These are phyloP conservation scores for Pontederia crassipes DNA, from an alignment of 176 grass and related monocot species.

Conservation along the genomic window DNA sequence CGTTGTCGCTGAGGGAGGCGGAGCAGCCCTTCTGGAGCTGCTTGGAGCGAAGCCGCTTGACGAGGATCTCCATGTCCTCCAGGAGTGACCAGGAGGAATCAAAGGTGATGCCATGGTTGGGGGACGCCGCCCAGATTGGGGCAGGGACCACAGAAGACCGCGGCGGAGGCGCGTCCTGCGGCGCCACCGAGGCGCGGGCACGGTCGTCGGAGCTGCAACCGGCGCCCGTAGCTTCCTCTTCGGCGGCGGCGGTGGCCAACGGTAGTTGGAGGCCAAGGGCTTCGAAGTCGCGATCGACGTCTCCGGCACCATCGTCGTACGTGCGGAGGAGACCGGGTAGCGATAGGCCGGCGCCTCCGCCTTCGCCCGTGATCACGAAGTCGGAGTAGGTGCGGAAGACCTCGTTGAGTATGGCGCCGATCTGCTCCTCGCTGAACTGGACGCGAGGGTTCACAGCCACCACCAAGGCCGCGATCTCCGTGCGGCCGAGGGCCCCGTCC, in stretches of 20 bases:
- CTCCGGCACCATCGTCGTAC: conserved; percentile 85
- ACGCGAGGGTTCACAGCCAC: conserved; percentile 70
- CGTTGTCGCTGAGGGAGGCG: conserved; percentile 11
- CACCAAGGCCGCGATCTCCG: conserved; percentile 82
- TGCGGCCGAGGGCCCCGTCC: conserved; percentile 74
- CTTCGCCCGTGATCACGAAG: conserved; percentile 39
- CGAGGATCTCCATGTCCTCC: conserved; percentile 87
- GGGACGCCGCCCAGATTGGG: conserved; percentile 57
- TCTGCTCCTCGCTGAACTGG: conserved; percentile 86
- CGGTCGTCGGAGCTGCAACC: conserved; percentile 46
- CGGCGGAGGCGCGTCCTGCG: conserved; percentile 11
- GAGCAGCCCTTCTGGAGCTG: conserved; percentile 40
- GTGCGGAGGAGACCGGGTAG: conserved; percentile 69
- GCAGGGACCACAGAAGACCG: conserved; percentile 24
- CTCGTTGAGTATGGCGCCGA: conserved; percentile 87
- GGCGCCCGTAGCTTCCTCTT: background rate
- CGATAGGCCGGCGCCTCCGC: conserved; percentile 36
- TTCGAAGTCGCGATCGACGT: conserved; percentile 91
- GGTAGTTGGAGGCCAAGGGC: conserved; percentile 44
- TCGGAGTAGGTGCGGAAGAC: conserved; percentile 89
- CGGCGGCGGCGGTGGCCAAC: background rate
- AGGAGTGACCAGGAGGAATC: conserved; percentile 84
- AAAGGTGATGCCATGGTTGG: conserved; percentile 66
- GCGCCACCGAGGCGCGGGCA: conserved; percentile 26
- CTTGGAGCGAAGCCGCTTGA: conserved; percentile 91